Conservation (phyloP, 2,329 filamentous ascomycete species). For the Emericellopsis cladophorae region DNA sequence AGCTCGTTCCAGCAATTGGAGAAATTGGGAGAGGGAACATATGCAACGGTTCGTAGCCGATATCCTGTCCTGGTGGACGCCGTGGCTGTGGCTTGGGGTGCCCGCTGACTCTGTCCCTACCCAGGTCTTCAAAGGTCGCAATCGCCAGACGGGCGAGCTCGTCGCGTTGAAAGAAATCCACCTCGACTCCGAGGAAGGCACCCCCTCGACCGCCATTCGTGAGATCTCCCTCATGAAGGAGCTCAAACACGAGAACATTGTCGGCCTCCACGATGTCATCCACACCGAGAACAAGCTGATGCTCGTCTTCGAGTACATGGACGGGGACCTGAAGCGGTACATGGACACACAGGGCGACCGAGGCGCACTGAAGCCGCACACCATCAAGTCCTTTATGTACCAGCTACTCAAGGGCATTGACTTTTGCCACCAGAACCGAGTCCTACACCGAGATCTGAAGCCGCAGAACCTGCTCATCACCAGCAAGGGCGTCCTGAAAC, state of each 20-base stretch:
- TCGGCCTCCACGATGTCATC: conserved; percentile 94
- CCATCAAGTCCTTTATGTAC: conserved; percentile 99
- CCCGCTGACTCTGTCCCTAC: neutral
- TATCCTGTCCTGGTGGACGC: too few species aligned
- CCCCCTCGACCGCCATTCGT: conserved; percentile 90
- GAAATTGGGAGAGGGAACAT: conserved; percentile 96
- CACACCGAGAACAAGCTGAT: conserved; percentile 99
- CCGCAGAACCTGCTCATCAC: conserved; percentile 96
- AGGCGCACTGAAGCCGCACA: conserved; percentile 74
- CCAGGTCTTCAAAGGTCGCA: conserved; percentile 91
- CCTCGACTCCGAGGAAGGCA: conserved; percentile 95
- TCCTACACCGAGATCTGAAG: conserved; percentile 90
- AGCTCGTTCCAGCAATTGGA: conserved; percentile 99
- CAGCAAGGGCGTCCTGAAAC: conserved; percentile 76
- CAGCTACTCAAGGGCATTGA: conserved; percentile 91
- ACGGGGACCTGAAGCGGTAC: conserved; percentile 95
- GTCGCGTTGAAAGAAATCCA: conserved; percentile 98
- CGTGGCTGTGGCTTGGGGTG: too few species aligned
- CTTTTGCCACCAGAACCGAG: conserved; percentile 95
- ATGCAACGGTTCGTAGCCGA: conserved; percentile 61
- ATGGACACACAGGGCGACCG: conserved; percentile 91
- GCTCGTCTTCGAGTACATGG: conserved; percentile 99
- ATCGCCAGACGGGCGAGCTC: conserved; percentile 90
- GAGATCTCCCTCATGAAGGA: conserved; percentile 99
- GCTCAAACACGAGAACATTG: conserved; percentile 96